Base-by-base conservation (phyloP, 768 basidiomycete genomes). In the Tricholoma matsutake region DNA sequence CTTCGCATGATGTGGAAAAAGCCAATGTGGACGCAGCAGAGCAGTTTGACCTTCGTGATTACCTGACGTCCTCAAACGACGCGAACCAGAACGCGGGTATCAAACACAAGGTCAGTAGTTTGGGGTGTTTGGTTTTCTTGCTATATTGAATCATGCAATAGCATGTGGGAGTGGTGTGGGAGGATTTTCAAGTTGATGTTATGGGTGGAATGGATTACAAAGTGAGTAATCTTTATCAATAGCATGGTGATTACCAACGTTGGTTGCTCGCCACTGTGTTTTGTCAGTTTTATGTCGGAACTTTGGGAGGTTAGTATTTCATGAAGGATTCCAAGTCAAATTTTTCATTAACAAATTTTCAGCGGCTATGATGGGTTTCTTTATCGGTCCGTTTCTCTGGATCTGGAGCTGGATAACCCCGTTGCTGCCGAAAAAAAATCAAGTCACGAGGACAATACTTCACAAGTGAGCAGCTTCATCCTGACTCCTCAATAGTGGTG, bases 91-190 rank as follows among this genome's bases (percentile, higher is more conserved):
- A 72, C 18, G 87, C 86, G 2, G 89, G 89, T 14, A 86, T 90
- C 52, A 82, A 81, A 61, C 85, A 87, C 66, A 91, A 91, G 68
- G 81, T 78, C 31, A 14, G 71, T 57, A 4, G 8, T 47, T 35
- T 43, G 16, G n/a, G 4, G 8, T 43, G 22, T 6, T 20, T 58
- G 43, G 13, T 20, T 57, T 14, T 57, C 1, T 20, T 32, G 28
- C 54, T 43, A 60, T n/a, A 28, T 8, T 41, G n/a, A 35, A 49
- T 43, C n/a, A 25, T 59, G n/a, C 18, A 6, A 13, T 58, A 82
- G 79, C 86, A 88, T 61, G 87, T 91, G 7, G 88, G 88, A 32
- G 85, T 92, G 22, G 83, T 84, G 25, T 92, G 90, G 90, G 81
- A 88, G 56, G 78, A 86, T 64, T 74, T 92, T 0, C 76, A 84